Evolutionary conservation across 768 basidiomycete genomes (phyloP).

Genomic region (Heimioporus sp.): DNA sequence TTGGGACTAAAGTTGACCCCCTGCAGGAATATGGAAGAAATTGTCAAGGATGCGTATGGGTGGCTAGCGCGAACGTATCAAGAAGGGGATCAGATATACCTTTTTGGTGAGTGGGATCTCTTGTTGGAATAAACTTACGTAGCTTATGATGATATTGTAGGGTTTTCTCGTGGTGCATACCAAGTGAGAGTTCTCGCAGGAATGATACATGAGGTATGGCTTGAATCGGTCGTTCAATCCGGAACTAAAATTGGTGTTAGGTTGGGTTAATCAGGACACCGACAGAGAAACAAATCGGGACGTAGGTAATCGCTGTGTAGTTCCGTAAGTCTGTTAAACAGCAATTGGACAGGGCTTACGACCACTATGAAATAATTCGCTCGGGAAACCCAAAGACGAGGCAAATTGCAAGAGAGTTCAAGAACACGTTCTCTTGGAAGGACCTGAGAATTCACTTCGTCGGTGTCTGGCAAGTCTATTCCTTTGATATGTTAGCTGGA

Average conservation of each 20-base stretch:
- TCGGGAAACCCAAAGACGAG: constrained; percentile 17
- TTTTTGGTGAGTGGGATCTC: constrained; percentile 27
- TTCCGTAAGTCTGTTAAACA: not conserved
- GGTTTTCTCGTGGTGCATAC: constrained; percentile 46
- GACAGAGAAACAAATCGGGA: constrained; percentile 34
- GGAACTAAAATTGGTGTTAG: constrained; percentile 8
- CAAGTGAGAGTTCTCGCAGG: constrained; percentile 40
- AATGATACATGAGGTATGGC: constrained; percentile 37
- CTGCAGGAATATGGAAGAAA: constrained; percentile 35
- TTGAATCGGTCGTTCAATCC: not conserved
- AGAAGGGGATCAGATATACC: constrained; percentile 33
- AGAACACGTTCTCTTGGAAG: constrained; percentile 43
- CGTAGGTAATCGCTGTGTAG: constrained; percentile 7
- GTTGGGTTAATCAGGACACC: constrained; percentile 31
- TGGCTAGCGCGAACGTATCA: constrained; percentile 33
- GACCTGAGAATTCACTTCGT: constrained; percentile 48
- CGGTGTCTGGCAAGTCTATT: constrained; percentile 44
- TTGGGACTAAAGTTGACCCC: not conserved
- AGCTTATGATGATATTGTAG: constrained; percentile 4
- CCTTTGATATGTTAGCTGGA: not conserved
- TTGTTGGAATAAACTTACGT: not conserved
- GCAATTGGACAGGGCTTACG: constrained; percentile 11
- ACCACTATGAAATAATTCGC: constrained; percentile 18
- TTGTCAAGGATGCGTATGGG: constrained; percentile 32
- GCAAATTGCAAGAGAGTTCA: constrained; percentile 34